Base-by-base conservation (phyloP, 805 yeast species). In the Starmerella asiatica region DNA sequence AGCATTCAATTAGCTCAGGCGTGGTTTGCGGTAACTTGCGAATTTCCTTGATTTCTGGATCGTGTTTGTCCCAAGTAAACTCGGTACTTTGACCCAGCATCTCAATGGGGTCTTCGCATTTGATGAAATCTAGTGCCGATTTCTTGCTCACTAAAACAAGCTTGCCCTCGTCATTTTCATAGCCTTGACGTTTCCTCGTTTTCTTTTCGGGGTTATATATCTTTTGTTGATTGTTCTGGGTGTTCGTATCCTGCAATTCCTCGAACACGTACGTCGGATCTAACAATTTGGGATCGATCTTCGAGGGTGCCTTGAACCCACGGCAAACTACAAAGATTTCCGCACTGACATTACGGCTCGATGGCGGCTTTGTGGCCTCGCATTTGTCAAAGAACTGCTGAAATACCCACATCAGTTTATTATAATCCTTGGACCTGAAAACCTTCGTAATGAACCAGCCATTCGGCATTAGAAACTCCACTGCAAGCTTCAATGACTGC, bases 301-400 rank as follows among this genome's bases (percentile, higher is more conserved):
- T 84, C 59, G 86, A 83, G 36, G 99, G 98, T 12, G 97, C 95
- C 60, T 86, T 88, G 67, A 81, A 91, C 11, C 93, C 93, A 59
- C 77, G 77, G 63, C 99, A 91, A 28, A 86, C 96, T 34, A 91
- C 98, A 57, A 91, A 91, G 55, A 91, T 91, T 68, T 91, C 99
- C 2, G 99, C 99, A 57, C 97, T 88, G 26, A 91, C 99, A 61
- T 84, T 85, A 76, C 99, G 86, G 29, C 96, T 85, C 7, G 97
- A 86, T 7, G 99, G 97, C 6, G 99, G 99, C 57, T 91, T 91
- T 0, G 99, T 91, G 16, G 99, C 99, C 61, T 91, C 97, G 39
- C 91, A 97, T 56, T 80, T 86, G 39, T 85, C 94, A 56, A 91
- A 91, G 41, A 91, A 68, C 61, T 91, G 98, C 56, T 84, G 85